These are phyloP conservation scores for Kockovaella imperatae DNA, from an alignment of 768 basidiomycete species.

Conservation along the genomic window DNA sequence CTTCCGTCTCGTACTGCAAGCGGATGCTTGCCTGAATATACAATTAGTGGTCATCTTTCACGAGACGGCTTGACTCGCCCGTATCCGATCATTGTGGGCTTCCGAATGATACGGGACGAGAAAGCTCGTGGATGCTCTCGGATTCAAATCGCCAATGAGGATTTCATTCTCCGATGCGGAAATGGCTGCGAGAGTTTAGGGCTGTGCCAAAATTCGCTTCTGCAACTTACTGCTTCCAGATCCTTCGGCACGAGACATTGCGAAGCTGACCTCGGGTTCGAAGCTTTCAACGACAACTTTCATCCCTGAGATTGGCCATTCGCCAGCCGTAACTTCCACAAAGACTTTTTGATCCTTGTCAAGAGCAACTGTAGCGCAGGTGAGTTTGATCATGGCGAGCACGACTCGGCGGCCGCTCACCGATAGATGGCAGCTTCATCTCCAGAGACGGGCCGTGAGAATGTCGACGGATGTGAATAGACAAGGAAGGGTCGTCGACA, in stretches of 20 bases:
- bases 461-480: conserved; percentile 2
- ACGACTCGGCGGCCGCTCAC: conserved; percentile 12
- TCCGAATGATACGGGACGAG: conserved; percentile 37
- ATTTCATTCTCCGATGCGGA: conserved; percentile 1
- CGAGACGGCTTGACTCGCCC: conserved; percentile 24
- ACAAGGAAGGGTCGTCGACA: neutral
- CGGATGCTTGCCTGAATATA: conserved; percentile 55
- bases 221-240: neutral
- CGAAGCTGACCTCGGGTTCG: too few species aligned
- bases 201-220: neutral
- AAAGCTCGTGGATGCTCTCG: conserved; percentile 20
- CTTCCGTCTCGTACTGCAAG: conserved; percentile 59
- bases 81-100: conserved; percentile 47
- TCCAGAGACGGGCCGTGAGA: conserved; percentile 55
- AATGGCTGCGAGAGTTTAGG: neutral
- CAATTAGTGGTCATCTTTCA: neutral
- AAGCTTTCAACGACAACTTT: too few species aligned
- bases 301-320: too few species aligned
- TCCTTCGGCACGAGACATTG: neutral
- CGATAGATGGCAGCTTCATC: conserved; percentile 45
- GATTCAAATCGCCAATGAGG: conserved; percentile 10
- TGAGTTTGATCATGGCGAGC: neutral
- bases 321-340: conserved; percentile 31
- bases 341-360: conserved; percentile 30
- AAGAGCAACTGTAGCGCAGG: conserved; percentile 29